Evolutionary conservation across 257 asterid genomes (phyloP).

Genomic region (Solanum bulbocastanum): DNA sequence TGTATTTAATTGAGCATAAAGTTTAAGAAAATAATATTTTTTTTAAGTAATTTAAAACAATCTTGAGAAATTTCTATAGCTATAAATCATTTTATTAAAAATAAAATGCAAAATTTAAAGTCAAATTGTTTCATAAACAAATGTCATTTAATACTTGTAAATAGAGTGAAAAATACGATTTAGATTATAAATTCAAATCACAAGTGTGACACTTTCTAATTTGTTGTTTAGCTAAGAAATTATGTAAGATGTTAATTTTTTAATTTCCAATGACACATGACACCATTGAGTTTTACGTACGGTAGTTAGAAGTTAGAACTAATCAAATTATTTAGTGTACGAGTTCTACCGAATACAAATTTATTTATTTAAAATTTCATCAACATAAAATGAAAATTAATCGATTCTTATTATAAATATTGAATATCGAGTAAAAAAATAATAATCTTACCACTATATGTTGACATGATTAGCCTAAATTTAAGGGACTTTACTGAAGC

Average conservation of each 20-base stretch:
- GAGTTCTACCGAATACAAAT: no score
- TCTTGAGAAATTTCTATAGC: background rate
- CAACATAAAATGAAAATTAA: background rate
- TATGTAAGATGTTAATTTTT: no score
- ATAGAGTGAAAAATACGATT: background rate
- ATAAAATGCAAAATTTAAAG: background rate
- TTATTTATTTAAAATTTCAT: background rate
- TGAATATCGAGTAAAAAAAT: rapidly evolving
- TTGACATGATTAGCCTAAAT: background rate
- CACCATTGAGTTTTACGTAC: background rate
- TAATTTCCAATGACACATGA: background rate
- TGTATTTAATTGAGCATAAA: background rate
- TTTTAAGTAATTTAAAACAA: background rate
- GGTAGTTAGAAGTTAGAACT: background rate
- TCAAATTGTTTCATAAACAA: rapidly evolving
- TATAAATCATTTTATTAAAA: background rate
- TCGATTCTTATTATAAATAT: no score
- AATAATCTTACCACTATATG: background rate
- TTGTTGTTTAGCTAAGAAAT: background rate
- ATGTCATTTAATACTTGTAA: no score
- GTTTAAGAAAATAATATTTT: background rate
- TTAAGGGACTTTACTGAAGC: background rate
- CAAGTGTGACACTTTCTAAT: background rate
- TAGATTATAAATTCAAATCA: background rate
- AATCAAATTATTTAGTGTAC: background rate